These are phyloP conservation scores for Solanum pinnatisectum DNA, from an alignment of 257 asterid genomes.

Conservation along the genomic window DNA sequence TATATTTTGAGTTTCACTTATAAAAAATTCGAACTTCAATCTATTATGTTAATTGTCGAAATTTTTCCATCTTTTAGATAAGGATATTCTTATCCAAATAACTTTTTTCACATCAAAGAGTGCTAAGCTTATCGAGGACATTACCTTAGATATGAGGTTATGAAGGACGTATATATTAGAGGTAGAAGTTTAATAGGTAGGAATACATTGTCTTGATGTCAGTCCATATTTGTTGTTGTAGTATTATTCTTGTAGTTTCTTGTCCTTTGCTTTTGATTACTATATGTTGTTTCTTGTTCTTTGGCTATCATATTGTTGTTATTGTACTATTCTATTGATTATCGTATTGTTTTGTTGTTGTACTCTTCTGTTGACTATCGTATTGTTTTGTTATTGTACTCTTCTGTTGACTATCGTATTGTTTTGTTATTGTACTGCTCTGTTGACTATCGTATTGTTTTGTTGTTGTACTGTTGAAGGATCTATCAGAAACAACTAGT, in stretches of 20 bases:
- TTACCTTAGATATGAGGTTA: not conserved
- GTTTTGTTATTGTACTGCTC: not conserved
- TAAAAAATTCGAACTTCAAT: not conserved
- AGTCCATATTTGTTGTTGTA: not conserved
- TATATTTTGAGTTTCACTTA: not conserved
- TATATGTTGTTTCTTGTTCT: not conserved
- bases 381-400: not conserved
- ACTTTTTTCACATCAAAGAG: not conserved
- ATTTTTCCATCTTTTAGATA: not conserved
- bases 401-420: too few relatives aligned
- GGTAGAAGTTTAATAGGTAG: too few relatives aligned
- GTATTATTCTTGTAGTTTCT: not conserved
- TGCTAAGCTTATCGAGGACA: fast-evolving
- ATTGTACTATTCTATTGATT: too few relatives aligned
- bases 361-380: not conserved
- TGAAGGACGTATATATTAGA: not conserved
- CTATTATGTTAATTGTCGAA: not conserved
- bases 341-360: not conserved
- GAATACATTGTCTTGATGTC: too few relatives aligned
- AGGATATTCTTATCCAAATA: too few relatives aligned
- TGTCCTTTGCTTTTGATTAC: too few relatives aligned
- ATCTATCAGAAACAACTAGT: too few relatives aligned
- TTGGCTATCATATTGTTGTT: too few relatives aligned
- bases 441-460: too few relatives aligned
- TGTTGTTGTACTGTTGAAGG: too few relatives aligned